A percentile compares a stretch with the other conserved stretches of the same genome.
Evolutionary conservation across 176 grass and related monocot genomes (phyloP).

Genomic region (Phyllostachys edulis): DNA sequence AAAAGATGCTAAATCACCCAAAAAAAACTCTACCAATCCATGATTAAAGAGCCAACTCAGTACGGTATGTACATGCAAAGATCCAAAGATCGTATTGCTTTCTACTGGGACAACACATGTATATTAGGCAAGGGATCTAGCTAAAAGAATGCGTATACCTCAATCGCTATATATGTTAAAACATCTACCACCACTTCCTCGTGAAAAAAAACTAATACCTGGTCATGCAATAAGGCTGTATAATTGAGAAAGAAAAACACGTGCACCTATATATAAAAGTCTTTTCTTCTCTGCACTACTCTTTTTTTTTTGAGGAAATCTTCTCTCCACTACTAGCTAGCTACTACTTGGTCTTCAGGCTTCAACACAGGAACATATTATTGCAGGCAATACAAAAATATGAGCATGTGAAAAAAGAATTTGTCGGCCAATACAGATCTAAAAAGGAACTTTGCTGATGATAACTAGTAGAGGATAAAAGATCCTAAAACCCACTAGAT

Average conservation of each 20-base stretch:
- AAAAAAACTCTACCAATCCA: constrained; percentile 18
- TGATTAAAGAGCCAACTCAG: constrained; percentile 4
- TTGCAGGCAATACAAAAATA: neutral
- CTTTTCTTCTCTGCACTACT: neutral
- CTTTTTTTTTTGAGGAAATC: too few relatives aligned
- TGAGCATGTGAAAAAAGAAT: neutral
- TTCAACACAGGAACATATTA: neutral
- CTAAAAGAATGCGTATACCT: neutral
- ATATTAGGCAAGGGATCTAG: neutral
- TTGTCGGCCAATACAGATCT: neutral
- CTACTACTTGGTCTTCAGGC: neutral
- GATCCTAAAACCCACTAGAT: neutral
- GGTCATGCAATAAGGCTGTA: neutral
- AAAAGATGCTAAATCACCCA: too few relatives aligned
- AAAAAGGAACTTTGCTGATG: neutral
- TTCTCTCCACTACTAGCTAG: neutral
- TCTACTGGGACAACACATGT: neutral
- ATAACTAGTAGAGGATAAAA: neutral
- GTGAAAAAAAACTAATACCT: neutral
- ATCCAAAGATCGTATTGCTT: neutral
- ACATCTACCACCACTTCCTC: neutral
- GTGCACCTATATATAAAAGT: neutral
- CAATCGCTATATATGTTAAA: neutral
- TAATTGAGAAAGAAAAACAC: neutral
- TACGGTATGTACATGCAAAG: neutral